Base-by-base conservation (phyloP, 768 basidiomycete genomes). In the Daedalea quercina region DNA sequence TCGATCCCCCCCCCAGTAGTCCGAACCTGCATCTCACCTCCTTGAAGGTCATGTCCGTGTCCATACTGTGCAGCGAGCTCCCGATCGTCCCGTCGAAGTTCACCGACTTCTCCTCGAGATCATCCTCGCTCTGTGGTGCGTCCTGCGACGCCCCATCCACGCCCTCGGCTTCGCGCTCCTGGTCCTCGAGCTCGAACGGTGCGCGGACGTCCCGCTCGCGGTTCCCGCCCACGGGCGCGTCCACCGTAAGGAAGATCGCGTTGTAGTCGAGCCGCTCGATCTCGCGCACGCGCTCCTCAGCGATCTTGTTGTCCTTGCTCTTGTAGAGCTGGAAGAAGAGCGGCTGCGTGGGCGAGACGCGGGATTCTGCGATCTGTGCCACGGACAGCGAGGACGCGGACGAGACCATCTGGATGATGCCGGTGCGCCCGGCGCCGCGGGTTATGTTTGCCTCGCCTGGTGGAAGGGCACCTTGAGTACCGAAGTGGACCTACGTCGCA, bases 311-410 rank as follows among this genome's bases (percentile, higher is more conserved):
- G 62, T 88, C 75, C 44, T 73, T 72, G 69, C 91, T 81, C 62
- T 95, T 89, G 71, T 97, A 95, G 13, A 96, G 72, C 63, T 91
- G 89, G 69, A 90, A 91, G 67, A 89, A 89, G 31, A 90, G 69
- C 2, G 77, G 69, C 60, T 90, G 86, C 1, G 73, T 69, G 20
- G 76, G 75, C 44, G 68, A 65, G 20, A 80, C 74, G 48, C 74
- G 70, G 11, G 79, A 79, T 22, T 72, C 70, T 20, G 82, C 81
- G 47, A 91, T 85, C 55, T 79, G 76, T 11, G 70, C 73, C 54
- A 74, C 77, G 2, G 87, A 85, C 53, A 87, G 62, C 2, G 87
- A 89, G 17, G 89, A 78, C 62, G 90, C 87, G 33, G 80, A 80
- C 8, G 87, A 90, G 47, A 88, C 84, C 85, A 89, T 89, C 62